Base-by-base conservation (phyloP, 2,329 filamentous ascomycete genomes). In the Colletotrichum australisinense region DNA sequence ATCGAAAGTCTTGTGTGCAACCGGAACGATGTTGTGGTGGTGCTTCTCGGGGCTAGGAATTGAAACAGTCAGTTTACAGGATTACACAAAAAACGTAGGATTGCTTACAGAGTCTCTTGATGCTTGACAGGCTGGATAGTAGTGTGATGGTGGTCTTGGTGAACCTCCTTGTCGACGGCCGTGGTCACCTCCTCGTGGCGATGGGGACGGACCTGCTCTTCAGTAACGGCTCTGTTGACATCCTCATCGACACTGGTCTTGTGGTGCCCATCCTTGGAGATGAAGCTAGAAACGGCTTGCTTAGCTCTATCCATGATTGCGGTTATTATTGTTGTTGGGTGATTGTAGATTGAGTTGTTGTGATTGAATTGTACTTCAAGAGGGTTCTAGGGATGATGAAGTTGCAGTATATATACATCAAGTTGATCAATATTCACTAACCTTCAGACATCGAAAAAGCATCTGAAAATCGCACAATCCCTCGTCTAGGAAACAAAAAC, bases 121-220 rank as follows among this genome's bases (percentile, higher is more conserved):
- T 75, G 72, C 14, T 76, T 57, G 28, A 94, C 83, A 0, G 92
- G 92, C 82, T 94, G 92, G 1, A 94, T 84, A 0, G 90, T 91
- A 59, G 91, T 93, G 80, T 94, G 91, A 80, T 93, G 90, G 77
- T 94, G 92, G 72, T 94, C 90, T 79, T 93, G 92, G 79, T 94
- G 92, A 4, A 93, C 84, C 77, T 94, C 92, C 76, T 88, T 89
- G 79, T 94, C 91, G 30, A 94, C 81, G 7, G 90, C 92, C 1
- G 89, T 92, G 24, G 84, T 86, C 11, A 89, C 77, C n/a, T 91
- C 82, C 78, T 94, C 90, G 68, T 93, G 91, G 53, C 87, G 81
- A n/a, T 88, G 87, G 56, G 88, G 89, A 72, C 85, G 88, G 57
- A 93, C 81, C 1, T 86, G 85, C 81, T 94, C 91, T 22, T 92